phyloP scores from a whole-genome alignment of 495 filamentous ascomycete genomes.

The Hypomontagnella submonticulosa region DNA sequence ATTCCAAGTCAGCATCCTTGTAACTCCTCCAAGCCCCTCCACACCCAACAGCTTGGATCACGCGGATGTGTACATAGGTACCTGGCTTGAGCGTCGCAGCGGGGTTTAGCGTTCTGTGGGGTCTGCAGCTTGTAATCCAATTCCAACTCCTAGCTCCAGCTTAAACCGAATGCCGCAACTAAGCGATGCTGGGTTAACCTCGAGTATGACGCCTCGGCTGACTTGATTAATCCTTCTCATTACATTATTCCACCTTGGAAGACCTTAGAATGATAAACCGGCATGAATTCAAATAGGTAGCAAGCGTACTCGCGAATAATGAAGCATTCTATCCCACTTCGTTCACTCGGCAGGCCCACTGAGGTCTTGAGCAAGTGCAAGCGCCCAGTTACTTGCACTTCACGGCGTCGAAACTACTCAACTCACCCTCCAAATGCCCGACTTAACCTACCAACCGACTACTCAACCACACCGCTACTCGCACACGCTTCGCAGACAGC shows the following conservation, averaged over 20 bases:
- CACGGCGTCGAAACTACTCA: conserved; percentile 50
- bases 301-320: conserved; percentile 19
- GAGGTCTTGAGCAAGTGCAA: conserved; percentile 12
- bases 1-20: conserved; percentile 33
- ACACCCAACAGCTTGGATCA: conserved; percentile 16
- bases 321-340: conserved; percentile 34
- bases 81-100: conserved; percentile 8
- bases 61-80: conserved; percentile 11
- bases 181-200: conserved; percentile 41
- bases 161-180: conserved; percentile 45
- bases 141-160: not conserved
- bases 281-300: conserved; percentile 35
- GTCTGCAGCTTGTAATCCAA: conserved; percentile 7
- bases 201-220: conserved; percentile 35
- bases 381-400: conserved; percentile 8
- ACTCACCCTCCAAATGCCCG: conserved; percentile 63
- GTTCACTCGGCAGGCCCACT: conserved; percentile 24
- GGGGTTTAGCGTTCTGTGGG: conserved; percentile 13
- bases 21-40: conserved; percentile 3
- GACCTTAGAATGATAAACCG: conserved; percentile 1
- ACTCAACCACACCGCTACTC: conserved; percentile 81
- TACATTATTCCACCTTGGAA: conserved; percentile 18
- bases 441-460: conserved; percentile 91
- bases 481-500: conserved; percentile 79
- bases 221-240: conserved; percentile 16